phyloP scores from a whole-genome alignment of 176 grass and related monocot genomes.

The Calamus simplicifolius region DNA sequence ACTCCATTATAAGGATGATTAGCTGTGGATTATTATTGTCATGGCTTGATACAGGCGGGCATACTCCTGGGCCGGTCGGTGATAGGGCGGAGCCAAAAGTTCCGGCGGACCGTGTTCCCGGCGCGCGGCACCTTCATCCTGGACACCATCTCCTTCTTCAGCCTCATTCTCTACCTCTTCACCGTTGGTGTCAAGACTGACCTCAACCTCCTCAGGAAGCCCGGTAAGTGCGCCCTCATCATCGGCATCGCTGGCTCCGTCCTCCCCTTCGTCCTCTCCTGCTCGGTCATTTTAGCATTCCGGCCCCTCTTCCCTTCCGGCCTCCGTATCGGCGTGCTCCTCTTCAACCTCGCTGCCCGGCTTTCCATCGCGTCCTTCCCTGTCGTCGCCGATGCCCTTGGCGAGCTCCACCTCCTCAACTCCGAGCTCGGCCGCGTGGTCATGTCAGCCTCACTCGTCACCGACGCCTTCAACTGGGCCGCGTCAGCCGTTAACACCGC shows the following conservation, averaged over 20 bases:
- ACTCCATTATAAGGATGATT: too few relatives aligned
- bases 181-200: conserved; percentile 72
- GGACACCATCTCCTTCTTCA: conserved; percentile 46
- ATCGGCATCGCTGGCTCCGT: conserved; percentile 39
- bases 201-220: conserved; percentile 36
- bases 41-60: conserved; percentile 18
- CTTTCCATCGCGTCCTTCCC: conserved; percentile 66
- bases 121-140: conserved; percentile 51
- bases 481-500: conserved; percentile 21
- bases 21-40: background rate
- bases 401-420: conserved; percentile 68
- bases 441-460: conserved; percentile 59
- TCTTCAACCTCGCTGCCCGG: conserved; percentile 38
- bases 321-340: conserved; percentile 20
- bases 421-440: conserved; percentile 84
- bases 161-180: conserved; percentile 68
- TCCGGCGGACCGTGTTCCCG: conserved; percentile 36
- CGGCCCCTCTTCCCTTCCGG: conserved; percentile 28
- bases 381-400: conserved; percentile 50
- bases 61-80: conserved; percentile 52
- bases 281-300: conserved; percentile 22
- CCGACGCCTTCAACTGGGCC: conserved; percentile 52
- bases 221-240: conserved; percentile 34
- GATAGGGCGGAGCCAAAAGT: conserved; percentile 22
- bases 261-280: conserved; percentile 43